These are phyloP conservation scores for Solanum paucissectum DNA, from an alignment of 257 asterid genomes.

Conservation along the genomic window DNA sequence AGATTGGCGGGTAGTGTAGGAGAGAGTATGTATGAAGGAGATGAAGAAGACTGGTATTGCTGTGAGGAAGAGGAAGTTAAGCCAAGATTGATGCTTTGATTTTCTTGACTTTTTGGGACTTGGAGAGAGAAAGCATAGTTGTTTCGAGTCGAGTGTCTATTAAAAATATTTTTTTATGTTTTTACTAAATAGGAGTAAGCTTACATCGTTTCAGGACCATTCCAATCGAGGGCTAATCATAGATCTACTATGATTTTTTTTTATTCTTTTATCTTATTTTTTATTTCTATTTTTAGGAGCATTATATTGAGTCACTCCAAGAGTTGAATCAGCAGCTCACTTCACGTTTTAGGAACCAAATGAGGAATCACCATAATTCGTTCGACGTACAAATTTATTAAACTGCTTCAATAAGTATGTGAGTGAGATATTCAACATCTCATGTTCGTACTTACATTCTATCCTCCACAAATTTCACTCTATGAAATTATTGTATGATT, in stretches of 20 bases:
- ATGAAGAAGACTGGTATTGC: background rate
- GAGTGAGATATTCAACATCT: background rate
- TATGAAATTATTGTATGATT: background rate
- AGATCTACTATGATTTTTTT: too few species aligned
- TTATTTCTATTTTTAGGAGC: too few species aligned
- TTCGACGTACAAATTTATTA: background rate
- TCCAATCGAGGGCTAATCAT: too few species aligned
- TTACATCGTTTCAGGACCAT: too few species aligned
- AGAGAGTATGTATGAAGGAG: background rate
- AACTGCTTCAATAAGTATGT: background rate
- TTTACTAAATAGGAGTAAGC: background rate
- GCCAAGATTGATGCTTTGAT: conserved; percentile 4
- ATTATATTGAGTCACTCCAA: too few species aligned
- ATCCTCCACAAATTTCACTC: background rate
- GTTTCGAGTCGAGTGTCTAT: too few species aligned
- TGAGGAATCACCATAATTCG: too few species aligned
- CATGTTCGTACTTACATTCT: background rate
- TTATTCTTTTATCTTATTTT: too few species aligned
- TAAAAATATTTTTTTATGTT: background rate
- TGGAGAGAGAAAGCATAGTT: background rate
- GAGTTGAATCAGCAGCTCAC: too few species aligned
- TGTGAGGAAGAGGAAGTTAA: background rate
- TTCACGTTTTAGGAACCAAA: too few species aligned
- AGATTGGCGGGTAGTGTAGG: background rate
- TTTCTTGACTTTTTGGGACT: background rate